Evolutionary conservation across 257 asterid genomes (phyloP), one percentile per base, ranked within the genome.

Genomic region (Penstemon newberryi): DNA sequence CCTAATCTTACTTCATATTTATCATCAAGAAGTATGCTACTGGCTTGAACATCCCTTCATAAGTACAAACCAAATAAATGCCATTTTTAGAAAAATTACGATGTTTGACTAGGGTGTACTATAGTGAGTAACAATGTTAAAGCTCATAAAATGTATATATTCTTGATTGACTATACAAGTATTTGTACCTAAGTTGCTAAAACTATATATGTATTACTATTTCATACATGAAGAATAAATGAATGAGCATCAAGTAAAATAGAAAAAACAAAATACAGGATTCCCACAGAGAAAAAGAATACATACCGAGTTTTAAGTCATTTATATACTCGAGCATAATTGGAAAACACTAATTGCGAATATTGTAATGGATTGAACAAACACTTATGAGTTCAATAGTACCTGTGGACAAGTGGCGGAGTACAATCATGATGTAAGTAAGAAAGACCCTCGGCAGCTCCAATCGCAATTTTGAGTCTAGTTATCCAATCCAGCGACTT

Each of bases 401-500:
- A 89, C 96, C 96, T 84, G 47, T 89, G 96, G 54, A 87, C 90
- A 68, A 83, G 47, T 3, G 96, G 87, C 66, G 96, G 96, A 63
- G 41, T 70, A 77, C 89, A 87, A 57, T 89, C 92, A 70, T 85
- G 90, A 70, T 89, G 96, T 60, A 89, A 69, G 78, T 82, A 89
- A 39, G 82, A 45, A 49, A 87, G 77, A 18, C 79, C 95, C 75
- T 89, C 96, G 6, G 96, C 96, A 74, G 83, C 81, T 63, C 95
- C 95, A 2, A 76, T 85, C 0, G 96, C 95, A 36, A 89, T 85
- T 71, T 89, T 89, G 72, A 87, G 74, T 73, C 96, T 73, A 19
- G 95, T 89, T 49, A 89, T 89, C 96, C 96, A 89, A 77, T 89
- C 96, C 80, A 87, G 63, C 10, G 95, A 89, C 81, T 77, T 84